Conservation (phyloP, 2,329 filamentous ascomycete genomes). For the Penicillium polonicum region DNA sequence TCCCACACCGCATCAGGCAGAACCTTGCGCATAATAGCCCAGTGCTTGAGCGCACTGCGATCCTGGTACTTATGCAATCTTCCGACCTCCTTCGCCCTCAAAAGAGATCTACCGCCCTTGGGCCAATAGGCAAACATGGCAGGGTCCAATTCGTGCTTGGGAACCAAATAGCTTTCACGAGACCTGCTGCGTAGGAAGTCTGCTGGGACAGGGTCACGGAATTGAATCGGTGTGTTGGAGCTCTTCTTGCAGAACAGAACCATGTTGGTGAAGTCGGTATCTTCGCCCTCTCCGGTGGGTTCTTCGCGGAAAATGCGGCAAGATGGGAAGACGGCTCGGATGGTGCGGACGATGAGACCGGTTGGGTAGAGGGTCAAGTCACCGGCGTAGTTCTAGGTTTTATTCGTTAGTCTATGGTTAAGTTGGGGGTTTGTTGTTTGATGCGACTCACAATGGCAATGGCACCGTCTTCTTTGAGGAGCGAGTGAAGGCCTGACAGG, state of each 20-base stretch:
- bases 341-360: constrained; percentile 76
- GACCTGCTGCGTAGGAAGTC: constrained; percentile 74
- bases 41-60: constrained; percentile 78
- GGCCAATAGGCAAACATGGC: constrained; percentile 38
- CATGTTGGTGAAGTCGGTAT: constrained; percentile 87
- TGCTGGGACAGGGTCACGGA: constrained; percentile 61
- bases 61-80: constrained; percentile 70
- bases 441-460: constrained; percentile 73
- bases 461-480: constrained; percentile 75
- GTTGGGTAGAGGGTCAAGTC: constrained; percentile 77
- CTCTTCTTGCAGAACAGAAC: constrained; percentile 87
- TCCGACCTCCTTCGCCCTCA: constrained; percentile 56
- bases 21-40: constrained; percentile 85
- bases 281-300: constrained; percentile 44
- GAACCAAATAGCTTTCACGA: constrained; percentile 67
- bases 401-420: constrained; percentile 13
- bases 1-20: constrained; percentile 80
- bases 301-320: constrained; percentile 89
- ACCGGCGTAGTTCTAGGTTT: constrained; percentile 81
- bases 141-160: constrained; percentile 66
- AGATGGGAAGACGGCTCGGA: constrained; percentile 76
- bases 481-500: constrained; percentile 64
- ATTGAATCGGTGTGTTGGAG: constrained; percentile 53
- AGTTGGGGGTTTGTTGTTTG: neutral
- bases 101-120: constrained; percentile 45